These are phyloP conservation scores for Suillus variegatus DNA, from an alignment of 768 basidiomycete genomes.

Conservation along the genomic window DNA sequence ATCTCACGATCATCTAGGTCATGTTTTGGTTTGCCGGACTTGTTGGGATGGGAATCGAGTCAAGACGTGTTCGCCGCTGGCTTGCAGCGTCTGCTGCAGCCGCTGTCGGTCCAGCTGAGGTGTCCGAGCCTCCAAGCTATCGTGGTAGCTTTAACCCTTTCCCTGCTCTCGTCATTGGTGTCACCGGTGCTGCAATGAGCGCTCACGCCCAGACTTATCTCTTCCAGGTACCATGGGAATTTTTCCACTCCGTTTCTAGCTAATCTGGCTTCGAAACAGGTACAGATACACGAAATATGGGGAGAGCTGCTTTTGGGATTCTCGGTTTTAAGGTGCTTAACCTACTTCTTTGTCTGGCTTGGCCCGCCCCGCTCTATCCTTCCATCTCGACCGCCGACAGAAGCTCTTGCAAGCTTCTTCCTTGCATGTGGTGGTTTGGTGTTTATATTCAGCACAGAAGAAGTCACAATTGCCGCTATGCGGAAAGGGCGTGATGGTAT, in stretches of 20 bases:
- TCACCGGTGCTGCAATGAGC: constrained; percentile 92
- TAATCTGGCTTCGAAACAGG: constrained; percentile 38
- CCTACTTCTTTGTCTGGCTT: constrained; percentile 95
- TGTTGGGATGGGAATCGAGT: constrained; percentile 88
- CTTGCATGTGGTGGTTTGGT: constrained; percentile 85
- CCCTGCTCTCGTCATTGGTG: constrained; percentile 90
- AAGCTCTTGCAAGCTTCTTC: constrained; percentile 86
- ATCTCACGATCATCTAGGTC: constrained; percentile 39
- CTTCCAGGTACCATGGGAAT: constrained; percentile 63
- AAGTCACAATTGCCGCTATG: constrained; percentile 90
- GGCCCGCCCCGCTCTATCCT: constrained; percentile 80
- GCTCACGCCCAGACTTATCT: constrained; percentile 88
- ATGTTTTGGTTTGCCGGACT: constrained; percentile 97
- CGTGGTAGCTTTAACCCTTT: constrained; percentile 85
- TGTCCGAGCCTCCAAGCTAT: constrained; percentile 71
- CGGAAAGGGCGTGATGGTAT: constrained; percentile 81
- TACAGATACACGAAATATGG: constrained; percentile 91
- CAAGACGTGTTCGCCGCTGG: constrained; percentile 70
- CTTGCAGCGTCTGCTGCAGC: constrained; percentile 60
- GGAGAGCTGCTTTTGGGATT: constrained; percentile 82
- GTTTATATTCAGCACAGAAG: constrained; percentile 91
- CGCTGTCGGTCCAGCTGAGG: constrained; percentile 23
- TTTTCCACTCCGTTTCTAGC: background rate
- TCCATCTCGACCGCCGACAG: constrained; percentile 92
- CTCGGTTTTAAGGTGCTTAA: constrained; percentile 78